A percentile compares a stretch with the other conserved stretches of the same genome.
Evolutionary conservation across 2,329 filamentous ascomycete species (phyloP).

Genomic region (Paecilomyces fulvus): DNA sequence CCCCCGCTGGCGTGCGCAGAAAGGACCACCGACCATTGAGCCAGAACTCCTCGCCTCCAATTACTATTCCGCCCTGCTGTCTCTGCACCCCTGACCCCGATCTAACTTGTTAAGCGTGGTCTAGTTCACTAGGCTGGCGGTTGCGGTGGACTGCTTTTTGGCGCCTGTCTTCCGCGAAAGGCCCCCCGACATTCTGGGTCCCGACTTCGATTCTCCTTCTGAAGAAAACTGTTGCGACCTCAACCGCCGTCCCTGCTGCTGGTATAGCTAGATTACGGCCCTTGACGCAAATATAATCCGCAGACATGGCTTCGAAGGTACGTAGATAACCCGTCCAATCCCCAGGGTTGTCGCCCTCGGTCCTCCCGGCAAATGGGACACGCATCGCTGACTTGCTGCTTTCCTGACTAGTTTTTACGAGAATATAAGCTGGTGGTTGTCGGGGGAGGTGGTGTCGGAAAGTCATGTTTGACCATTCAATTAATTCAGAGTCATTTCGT

Average conservation of each 20-base stretch:
- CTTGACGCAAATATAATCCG: constrained; percentile 6
- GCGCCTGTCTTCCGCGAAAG: constrained; percentile 16
- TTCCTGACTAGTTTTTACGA: constrained; percentile 59
- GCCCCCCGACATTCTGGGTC: constrained; percentile 18
- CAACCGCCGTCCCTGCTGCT: constrained; percentile 14
- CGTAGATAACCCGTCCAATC: constrained; percentile 3
- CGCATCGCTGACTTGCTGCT: constrained; percentile 13
- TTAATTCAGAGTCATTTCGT: constrained; percentile 95
- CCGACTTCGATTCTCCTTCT: constrained; percentile 17
- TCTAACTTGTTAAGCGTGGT: constrained; percentile 20
- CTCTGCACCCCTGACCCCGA: constrained; percentile 6
- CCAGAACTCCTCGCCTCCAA: constrained; percentile 6
- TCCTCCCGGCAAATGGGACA: constrained; percentile 1
- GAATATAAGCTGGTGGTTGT: constrained; percentile 97
- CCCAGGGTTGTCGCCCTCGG: background rate
- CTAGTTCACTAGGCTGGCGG: constrained; percentile 19
- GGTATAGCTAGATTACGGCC: constrained; percentile 16
- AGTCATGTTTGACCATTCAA: constrained; percentile 98
- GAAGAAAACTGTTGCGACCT: constrained; percentile 19
- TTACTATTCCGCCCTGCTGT: constrained; percentile 12
- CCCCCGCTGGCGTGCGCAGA: background rate
- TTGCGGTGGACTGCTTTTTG: constrained; percentile 17
- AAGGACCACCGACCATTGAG: background rate
- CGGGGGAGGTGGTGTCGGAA: constrained; percentile 95
- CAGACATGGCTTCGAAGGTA: constrained; percentile 24